phyloP scores from a whole-genome alignment of 2,329 filamentous ascomycete species.

The Coleophoma crateriformis region DNA sequence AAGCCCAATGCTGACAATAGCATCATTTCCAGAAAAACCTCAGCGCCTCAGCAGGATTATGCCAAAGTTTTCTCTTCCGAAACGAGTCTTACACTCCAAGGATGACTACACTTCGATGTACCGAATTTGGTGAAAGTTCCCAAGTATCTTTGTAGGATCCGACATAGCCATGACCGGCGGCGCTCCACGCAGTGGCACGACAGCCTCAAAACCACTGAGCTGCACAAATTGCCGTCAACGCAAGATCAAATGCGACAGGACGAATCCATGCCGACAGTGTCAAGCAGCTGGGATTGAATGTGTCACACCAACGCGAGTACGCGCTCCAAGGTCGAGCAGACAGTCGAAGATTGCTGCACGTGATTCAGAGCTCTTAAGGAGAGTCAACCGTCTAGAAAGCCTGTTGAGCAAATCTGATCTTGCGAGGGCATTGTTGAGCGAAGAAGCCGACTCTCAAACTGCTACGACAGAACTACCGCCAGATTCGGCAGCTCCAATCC shows the following conservation, averaged over 20 bases:
- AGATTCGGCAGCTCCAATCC: not conserved
- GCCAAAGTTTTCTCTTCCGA: too few relatives aligned
- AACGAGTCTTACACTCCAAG: too few relatives aligned
- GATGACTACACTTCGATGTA: too few relatives aligned
- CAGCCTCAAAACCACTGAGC: not conserved
- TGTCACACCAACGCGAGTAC: not conserved
- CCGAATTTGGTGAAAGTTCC: too few relatives aligned
- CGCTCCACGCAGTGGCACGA: not conserved
- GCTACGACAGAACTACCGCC: not conserved
- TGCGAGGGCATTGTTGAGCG: not conserved
- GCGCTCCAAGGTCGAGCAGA: not conserved
- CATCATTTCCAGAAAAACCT: too few relatives aligned
- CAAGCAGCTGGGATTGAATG: not conserved
- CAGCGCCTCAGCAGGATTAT: too few relatives aligned
- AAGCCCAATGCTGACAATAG: too few relatives aligned
- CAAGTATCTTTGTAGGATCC: too few relatives aligned
- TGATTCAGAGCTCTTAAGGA: not conserved
- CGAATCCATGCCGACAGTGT: not conserved
- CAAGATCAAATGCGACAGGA: slow-evolving; percentile 1
- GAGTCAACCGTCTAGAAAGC: not conserved
- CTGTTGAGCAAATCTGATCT: not conserved
- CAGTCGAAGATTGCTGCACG: not conserved
- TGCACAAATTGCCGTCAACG: not conserved
- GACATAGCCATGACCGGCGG: not conserved
- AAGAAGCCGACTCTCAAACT: not conserved